phyloP scores from a whole-genome alignment of 2,329 filamentous ascomycete species.

The Ascochyta lentis region DNA sequence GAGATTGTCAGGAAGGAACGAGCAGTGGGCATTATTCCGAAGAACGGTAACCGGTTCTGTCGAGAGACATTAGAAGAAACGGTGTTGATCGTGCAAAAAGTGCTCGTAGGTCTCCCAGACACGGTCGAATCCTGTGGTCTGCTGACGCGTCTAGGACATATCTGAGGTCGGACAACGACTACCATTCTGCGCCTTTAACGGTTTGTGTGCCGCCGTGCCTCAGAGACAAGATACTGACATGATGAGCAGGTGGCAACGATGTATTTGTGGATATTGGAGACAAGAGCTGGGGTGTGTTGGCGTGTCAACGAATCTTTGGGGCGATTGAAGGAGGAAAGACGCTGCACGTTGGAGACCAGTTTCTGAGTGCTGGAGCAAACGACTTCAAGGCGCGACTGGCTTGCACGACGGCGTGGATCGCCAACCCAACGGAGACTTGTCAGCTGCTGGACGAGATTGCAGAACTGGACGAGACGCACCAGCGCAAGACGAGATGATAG shows the following conservation, averaged over 20 bases:
- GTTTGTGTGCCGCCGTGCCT: conserved; percentile 39
- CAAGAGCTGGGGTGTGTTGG: conserved; percentile 93
- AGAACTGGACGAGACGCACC: conserved; percentile 50
- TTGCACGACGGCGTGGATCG: conserved; percentile 96
- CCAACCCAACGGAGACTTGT: conserved; percentile 88
- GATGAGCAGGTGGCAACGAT: conserved; percentile 76
- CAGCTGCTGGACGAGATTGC: conserved; percentile 83
- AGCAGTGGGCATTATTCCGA: conserved; percentile 59
- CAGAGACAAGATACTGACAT: conserved; percentile 21
- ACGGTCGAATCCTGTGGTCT: not conserved
- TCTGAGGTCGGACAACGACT: conserved; percentile 71
- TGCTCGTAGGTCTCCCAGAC: conserved; percentile 58
- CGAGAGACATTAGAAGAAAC: conserved; percentile 95
- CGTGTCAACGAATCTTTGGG: conserved; percentile 90
- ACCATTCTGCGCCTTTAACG: conserved; percentile 98
- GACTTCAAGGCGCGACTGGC: conserved; percentile 95
- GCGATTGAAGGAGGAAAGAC: conserved; percentile 77
- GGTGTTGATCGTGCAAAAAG: conserved; percentile 91
- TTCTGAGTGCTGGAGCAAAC: conserved; percentile 86
- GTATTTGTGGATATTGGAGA: conserved; percentile 99
- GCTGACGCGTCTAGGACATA: conserved; percentile 63
- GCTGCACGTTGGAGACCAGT: conserved; percentile 94
- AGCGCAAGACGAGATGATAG: conserved; percentile 44
- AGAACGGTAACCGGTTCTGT: conserved; percentile 71
- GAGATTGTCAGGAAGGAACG: conserved; percentile 85